A percentile compares a stretch with the other conserved stretches of the same genome.
These are phyloP conservation scores for Ammopiptanthus mongolicus DNA, from an alignment of 306 rosid species.

Conservation along the genomic window DNA sequence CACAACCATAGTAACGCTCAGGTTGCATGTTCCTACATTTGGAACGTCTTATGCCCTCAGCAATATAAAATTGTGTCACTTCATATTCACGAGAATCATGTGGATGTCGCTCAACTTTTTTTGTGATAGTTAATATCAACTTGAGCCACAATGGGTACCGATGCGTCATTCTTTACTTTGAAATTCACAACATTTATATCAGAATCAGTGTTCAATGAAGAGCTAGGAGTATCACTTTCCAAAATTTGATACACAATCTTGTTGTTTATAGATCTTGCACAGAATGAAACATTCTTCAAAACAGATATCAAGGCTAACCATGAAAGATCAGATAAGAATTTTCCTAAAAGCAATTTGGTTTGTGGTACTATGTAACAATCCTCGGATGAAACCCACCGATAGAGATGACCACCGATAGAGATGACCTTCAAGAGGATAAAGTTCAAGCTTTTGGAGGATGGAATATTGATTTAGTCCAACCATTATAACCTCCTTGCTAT, in stretches of 20 bases:
- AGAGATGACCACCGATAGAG: no score
- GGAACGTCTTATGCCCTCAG: constrained; percentile 67
- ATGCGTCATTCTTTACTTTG: not conserved
- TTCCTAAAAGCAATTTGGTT: constrained; percentile 68
- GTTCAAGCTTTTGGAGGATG: constrained; percentile 65
- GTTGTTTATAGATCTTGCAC: constrained; percentile 54
- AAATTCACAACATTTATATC: constrained; percentile 47
- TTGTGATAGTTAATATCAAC: constrained; percentile 26
- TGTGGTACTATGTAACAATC: constrained; percentile 48
- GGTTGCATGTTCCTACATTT: constrained; percentile 78
- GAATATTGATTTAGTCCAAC: constrained; percentile 54
- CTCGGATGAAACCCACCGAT: constrained; percentile 69
- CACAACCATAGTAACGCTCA: constrained; percentile 77
- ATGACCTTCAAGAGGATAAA: constrained; percentile 37
- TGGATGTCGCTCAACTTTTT: not conserved
- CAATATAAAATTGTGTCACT: constrained; percentile 26
- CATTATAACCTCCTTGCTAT: constrained; percentile 43
- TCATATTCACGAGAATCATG: constrained; percentile 24
- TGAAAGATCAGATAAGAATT: constrained; percentile 58
- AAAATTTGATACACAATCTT: constrained; percentile 69
- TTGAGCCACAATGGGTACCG: constrained; percentile 34
- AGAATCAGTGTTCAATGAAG: constrained; percentile 24
- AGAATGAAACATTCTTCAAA: constrained; percentile 51
- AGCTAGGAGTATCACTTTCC: constrained; percentile 22
- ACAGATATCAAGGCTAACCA: constrained; percentile 68